Percentiles rank a stretch among this genome's conserved stretches.
phyloP scores from a whole-genome alignment of 495 filamentous ascomycete species.

The Penicillium herquei region DNA sequence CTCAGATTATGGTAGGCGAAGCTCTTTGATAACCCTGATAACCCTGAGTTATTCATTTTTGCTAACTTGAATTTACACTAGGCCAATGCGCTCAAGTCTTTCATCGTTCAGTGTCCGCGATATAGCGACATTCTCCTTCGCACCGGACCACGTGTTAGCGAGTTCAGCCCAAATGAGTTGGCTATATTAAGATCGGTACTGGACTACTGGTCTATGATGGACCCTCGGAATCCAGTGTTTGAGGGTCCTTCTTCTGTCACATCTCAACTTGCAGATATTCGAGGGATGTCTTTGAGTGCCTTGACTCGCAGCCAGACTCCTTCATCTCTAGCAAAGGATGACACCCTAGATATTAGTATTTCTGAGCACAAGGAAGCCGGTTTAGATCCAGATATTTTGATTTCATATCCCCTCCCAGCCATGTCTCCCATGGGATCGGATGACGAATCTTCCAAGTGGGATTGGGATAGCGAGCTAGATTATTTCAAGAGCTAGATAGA shows the following conservation, averaged over 20 bases:
- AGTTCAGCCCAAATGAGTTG: constrained; percentile 15
- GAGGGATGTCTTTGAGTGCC: too few species aligned
- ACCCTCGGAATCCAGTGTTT: constrained; percentile 21
- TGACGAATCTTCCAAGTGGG: constrained; percentile 14
- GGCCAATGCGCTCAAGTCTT: constrained; percentile 19
- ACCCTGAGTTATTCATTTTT: neutral
- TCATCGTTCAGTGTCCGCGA: constrained; percentile 19
- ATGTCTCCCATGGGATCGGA: constrained; percentile 18
- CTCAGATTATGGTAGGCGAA: constrained; percentile 20
- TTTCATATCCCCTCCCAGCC: constrained; percentile 11
- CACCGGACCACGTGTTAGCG: constrained; percentile 12
- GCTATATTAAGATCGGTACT: constrained; percentile 15
- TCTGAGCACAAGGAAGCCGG: neutral
- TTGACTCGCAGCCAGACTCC: constrained; percentile 2
- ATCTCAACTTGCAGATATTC: neutral
- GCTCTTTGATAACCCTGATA: too few species aligned
- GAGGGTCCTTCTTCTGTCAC: neutral
- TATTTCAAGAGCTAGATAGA: neutral
- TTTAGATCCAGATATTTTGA: constrained; percentile 15
- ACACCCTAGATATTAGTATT: neutral
- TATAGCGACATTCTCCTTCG: constrained; percentile 22
- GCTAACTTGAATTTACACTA: neutral
- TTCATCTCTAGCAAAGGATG: neutral
- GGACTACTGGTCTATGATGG: constrained; percentile 30
- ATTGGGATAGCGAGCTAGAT: constrained; percentile 18